These are phyloP conservation scores for Polyporus arcularius DNA, from an alignment of 768 basidiomycete species.

Conservation along the genomic window DNA sequence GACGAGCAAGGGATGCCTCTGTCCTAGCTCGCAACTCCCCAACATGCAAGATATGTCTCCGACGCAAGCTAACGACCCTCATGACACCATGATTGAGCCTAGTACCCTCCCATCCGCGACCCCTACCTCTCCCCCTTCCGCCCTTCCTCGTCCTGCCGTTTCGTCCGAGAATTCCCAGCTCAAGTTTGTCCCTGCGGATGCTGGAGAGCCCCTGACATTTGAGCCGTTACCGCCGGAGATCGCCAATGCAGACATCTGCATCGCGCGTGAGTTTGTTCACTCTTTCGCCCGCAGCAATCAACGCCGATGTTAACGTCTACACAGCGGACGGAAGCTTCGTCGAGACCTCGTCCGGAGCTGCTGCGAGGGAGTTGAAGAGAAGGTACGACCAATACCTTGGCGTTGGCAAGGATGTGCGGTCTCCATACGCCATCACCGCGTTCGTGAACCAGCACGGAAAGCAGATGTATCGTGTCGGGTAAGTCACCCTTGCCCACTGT, in stretches of 20 bases:
- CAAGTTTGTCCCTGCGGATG: constrained; percentile 7
- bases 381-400: constrained; percentile 70
- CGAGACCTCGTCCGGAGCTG: constrained; percentile 76
- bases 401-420: constrained; percentile 65
- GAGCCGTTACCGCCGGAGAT: constrained; percentile 32
- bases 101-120: constrained; percentile 8
- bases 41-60: constrained; percentile 15
- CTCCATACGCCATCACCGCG: constrained; percentile 82
- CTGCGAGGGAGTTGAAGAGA: constrained; percentile 76
- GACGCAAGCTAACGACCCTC: constrained; percentile 17
- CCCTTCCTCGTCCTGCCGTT: constrained; percentile 8
- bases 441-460: constrained; percentile 82
- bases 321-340: constrained; percentile 76
- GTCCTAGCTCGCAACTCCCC: constrained; percentile 8
- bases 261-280: constrained; percentile 31
- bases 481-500: constrained; percentile 30
- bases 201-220: not conserved
- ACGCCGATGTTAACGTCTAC: not conserved
- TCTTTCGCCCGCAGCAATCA: not conserved
- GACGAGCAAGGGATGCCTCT: constrained; percentile 13
- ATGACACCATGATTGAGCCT: constrained; percentile 10
- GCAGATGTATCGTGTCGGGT: constrained; percentile 79
- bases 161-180: constrained; percentile 3
- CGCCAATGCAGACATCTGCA: constrained; percentile 33
- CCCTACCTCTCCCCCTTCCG: constrained; percentile 13